Evolutionary conservation across 1,139 yeast species (phyloP), one percentile per base, ranked within the genome.

Genomic region (Blastobotrys petasosporus): DNA sequence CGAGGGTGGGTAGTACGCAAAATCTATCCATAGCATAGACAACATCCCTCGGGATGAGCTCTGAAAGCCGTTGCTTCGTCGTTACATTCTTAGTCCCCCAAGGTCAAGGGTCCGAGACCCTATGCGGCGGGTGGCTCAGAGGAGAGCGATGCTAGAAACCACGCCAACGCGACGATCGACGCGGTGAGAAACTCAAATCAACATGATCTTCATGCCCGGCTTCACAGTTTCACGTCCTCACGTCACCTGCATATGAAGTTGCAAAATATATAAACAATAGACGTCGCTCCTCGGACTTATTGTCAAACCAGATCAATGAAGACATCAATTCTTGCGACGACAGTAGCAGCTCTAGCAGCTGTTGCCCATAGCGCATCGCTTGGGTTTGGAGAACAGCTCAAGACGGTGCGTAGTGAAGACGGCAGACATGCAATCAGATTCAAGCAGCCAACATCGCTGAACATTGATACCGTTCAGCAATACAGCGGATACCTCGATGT

Each of bases 401-500:
- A 31, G 15, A 31, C 12, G 4, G 33, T 13, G 15, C 15, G 15
- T 8, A 31, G 33, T 8, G 15, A 31, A 31, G 4, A 4, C 8
- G 32, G 34, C 8, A 5, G 13, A 17, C 41, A 44, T 30, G 34
- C 45, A 2, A 13, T 47, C 28, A 23, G 47, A 12, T 32, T 41
- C 43, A 40, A 43, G 40, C 12, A 34, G 15, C 50, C 50, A 1
- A 28, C 25, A n/a, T 39, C 16, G 15, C 52, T 62, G 10, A 61
- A 60, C 10, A 45, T 62, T 7, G 67, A 63, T 47, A 37, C 45
- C 2, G 66, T 61, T 32, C 54, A 56, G 79, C 90, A 83, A 59
- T 77, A 73, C 53, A 71, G 82, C 12, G 86, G 86, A 33, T 80
- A 81, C 59, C 69, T 80, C 57, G 87, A 81, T 58, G 75, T 79